phyloP scores from a whole-genome alignment of 2,329 filamentous ascomycete genomes.

The Fusarium brachygibbosum region DNA sequence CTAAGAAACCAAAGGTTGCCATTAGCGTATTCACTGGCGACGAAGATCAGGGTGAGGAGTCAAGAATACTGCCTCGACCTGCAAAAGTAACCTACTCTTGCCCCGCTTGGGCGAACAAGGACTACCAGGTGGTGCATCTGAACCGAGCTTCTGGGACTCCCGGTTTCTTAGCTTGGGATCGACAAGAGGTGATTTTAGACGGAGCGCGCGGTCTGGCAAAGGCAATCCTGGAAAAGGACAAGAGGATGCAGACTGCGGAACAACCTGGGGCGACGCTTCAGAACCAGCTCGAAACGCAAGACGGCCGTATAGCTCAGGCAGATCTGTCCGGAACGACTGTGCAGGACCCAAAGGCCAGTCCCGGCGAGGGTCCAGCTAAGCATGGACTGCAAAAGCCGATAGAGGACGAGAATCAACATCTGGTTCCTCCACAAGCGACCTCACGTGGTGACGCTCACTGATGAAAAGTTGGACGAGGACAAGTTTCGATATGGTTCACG shows the following conservation, averaged over 20 bases:
- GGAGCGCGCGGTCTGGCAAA: constrained; percentile 59
- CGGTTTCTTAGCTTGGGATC: constrained; percentile 64
- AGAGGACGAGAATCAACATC: constrained; percentile 26
- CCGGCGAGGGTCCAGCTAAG: constrained; percentile 16
- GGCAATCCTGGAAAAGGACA: constrained; percentile 56
- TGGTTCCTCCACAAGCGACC: constrained; percentile 24
- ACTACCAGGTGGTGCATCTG: constrained; percentile 60
- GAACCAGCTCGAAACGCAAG: constrained; percentile 53
- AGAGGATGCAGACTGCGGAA: constrained; percentile 52
- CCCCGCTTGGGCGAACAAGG: constrained; percentile 62
- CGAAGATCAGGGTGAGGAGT: constrained; percentile 38
- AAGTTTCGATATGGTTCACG: constrained; percentile 1
- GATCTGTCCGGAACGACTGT: constrained; percentile 50
- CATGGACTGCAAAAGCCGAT: constrained; percentile 21
- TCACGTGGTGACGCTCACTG: constrained; percentile 18
- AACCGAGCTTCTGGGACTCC: constrained; percentile 57
- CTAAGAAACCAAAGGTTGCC: constrained; percentile 57
- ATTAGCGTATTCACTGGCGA: constrained; percentile 64
- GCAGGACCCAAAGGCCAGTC: constrained; percentile 35
- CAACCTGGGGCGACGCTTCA: constrained; percentile 50
- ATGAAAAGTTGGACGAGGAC: neutral
- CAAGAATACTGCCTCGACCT: constrained; percentile 42
- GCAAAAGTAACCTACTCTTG: constrained; percentile 57
- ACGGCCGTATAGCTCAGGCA: constrained; percentile 34
- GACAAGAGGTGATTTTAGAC: constrained; percentile 60